Evolutionary conservation across 1,139 yeast species (phyloP).

Genomic region (Kodamaea fungicola): DNA sequence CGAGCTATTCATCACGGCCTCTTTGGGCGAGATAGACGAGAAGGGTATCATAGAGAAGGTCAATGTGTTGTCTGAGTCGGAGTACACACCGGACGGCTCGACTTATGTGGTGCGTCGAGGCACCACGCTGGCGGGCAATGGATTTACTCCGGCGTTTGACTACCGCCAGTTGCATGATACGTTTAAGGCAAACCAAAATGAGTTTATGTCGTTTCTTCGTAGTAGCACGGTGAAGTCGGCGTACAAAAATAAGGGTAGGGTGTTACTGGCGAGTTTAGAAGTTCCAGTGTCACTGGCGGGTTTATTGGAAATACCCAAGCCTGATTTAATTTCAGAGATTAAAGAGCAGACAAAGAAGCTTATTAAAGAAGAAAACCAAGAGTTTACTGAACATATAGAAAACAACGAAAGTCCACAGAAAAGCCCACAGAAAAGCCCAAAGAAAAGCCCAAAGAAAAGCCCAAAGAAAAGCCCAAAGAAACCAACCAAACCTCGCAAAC

Average conservation of each 20-base stretch:
- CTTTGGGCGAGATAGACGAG: conserved; percentile 29
- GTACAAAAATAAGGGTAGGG: background rate
- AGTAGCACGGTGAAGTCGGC: conserved; percentile 24
- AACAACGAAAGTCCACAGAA: too few species aligned
- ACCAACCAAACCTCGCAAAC: background rate
- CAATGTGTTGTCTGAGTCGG: conserved; percentile 27
- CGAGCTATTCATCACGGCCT: conserved; percentile 44
- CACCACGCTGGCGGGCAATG: conserved; percentile 1
- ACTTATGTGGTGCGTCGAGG: background rate
- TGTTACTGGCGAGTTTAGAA: too few species aligned
- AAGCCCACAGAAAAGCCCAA: conserved; percentile 4
- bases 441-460: background rate
- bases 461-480: conserved; percentile 1
- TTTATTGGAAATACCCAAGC: too few species aligned
- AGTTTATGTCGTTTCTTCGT: conserved; percentile 20
- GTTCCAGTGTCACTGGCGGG: too few species aligned
- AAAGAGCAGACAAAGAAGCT: too few species aligned
- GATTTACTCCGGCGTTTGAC: conserved; percentile 33
- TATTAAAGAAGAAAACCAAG: background rate
- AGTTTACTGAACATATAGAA: too few species aligned
- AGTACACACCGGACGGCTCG: conserved; percentile 14
- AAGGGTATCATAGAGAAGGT: conserved; percentile 29
- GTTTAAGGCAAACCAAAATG: conserved; percentile 21
- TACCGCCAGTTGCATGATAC: conserved; percentile 25
- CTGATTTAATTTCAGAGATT: too few species aligned